Evolutionary conservation across 805 yeast genomes (phyloP), one percentile per base, ranked within the genome.

Genomic region (Metahyphopichia silvanorum): DNA sequence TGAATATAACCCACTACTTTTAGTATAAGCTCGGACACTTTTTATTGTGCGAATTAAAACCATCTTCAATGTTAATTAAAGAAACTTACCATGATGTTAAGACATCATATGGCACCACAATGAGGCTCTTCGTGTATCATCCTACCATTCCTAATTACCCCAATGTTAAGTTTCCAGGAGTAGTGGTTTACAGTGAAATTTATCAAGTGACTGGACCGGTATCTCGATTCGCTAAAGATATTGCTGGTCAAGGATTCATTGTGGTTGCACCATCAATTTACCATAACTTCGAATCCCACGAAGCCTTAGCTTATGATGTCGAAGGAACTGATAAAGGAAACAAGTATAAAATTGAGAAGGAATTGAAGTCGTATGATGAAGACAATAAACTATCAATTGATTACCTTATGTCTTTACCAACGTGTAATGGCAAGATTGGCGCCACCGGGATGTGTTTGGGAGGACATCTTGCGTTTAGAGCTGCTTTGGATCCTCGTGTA

Each of bases 381-480:
- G 94, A 84, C 55, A 77, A 72, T 49, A 68, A 57, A 31, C 57
- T 82, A 35, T 69, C 84, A 12, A 69, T 83, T 46, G 86, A 82
- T 49, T 77, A 82, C 49, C 65, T 84, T 35, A 55, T 56, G 29
- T 46, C 71, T 2, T 64, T 84, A 42, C 62, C 69, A 1, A 81
- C 86, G 8, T 83, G 83, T 53, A 78, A 74, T 41, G 89, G 89
- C 25, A 74, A 70, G 37, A 74, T 82, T 44, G 93, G 93, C 22
- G 81, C 88, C 27, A 82, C 91, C 3, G 94, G 93, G 13, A 85
- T 85, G 93, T 85, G 94, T 54, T 71, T 84, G 22, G 93, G 93
- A 14, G 94, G 93, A 1, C 93, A 84, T 52, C 63, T 83, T 46
- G 91, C 93, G 1, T 82, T 72, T 60, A 66, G 94, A 43, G 69